phyloP scores from a whole-genome alignment of 202 grass and related monocot species.

The Brachypodium distachyon region DNA sequence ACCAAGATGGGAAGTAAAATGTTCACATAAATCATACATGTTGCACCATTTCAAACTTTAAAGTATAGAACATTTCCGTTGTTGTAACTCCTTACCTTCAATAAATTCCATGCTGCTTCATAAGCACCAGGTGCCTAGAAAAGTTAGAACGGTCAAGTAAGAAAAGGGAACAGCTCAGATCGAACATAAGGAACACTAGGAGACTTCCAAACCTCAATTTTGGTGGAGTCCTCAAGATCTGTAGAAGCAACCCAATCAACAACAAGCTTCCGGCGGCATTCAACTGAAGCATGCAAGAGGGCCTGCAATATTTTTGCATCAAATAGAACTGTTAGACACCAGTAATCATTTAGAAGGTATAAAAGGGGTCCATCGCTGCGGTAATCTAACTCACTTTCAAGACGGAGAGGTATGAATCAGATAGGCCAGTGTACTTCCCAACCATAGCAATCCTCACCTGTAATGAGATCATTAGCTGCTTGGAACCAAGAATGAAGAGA shows the following conservation, averaged over 20 bases:
- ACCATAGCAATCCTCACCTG: slow-evolving; percentile 99
- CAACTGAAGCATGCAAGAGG: slow-evolving; percentile 93
- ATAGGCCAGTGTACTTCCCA: slow-evolving; percentile 93
- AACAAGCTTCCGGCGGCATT: slow-evolving; percentile 77
- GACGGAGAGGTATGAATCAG: slow-evolving; percentile 95
- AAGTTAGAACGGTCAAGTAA: slow-evolving; percentile 12
- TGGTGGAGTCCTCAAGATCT: slow-evolving; percentile 78
- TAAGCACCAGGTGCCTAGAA: slow-evolving; percentile 68
- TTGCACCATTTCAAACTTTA: neutral
- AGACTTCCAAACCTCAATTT: slow-evolving; percentile 48
- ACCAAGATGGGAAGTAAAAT: neutral
- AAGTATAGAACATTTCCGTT: neutral
- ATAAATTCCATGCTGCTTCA: slow-evolving; percentile 61
- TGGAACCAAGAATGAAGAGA: neutral
- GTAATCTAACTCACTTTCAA: slow-evolving; percentile 49
- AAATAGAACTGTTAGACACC: neutral
- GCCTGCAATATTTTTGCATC: slow-evolving; percentile 44
- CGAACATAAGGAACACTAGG: neutral
- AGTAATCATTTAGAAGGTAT: neutral
- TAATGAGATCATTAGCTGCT: slow-evolving; percentile 17
- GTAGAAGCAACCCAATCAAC: slow-evolving; percentile 87
- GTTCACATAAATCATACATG: neutral
- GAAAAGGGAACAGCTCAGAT: neutral
- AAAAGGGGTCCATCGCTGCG: neutral
- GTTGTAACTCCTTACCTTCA: slow-evolving; percentile 43